Base-by-base conservation (phyloP, 1,284 basidiomycete species). In the Apiotrichum laibachii region DNA sequence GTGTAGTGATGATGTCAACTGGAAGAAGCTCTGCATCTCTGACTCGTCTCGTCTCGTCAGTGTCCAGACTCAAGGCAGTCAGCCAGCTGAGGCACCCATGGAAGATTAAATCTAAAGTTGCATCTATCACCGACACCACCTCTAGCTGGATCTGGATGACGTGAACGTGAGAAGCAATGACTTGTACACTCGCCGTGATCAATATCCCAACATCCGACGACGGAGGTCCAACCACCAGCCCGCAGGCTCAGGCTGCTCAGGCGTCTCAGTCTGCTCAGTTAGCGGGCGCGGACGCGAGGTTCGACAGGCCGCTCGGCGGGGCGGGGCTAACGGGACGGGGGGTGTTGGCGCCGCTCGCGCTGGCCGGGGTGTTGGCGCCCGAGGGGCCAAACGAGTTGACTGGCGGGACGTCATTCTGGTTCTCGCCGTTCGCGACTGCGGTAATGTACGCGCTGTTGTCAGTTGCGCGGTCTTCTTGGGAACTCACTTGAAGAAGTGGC, bases 401-500 rank as follows among this genome's bases (percentile, higher is more conserved):
- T 2, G 69, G 52, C 2, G 71, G 70, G 8, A 76, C 61, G 52
- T 79, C 76, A 33, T 75, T 73, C 51, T 77, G 58, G 15, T 65
- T 53, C 2, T 75, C 77, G 19, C 70, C 76, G 10, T 64, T 61
- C 1, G 60, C 68, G 58, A 79, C 76, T 0, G 73, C 75, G 11
- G 65, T 72, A 53, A 79, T 77, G 61, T 78, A 80, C 6, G 75
- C 77, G 54, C 75, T 77, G 55, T 16, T 3, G 1, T 46, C 60
- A 37, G 35, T 19, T 31, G 44, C 21, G 1, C 13, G 7, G 16
- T 12, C 19, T 2, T 2, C 13, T 5, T 1, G 5, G 10, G 12
- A 34, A 68, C 75, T 56, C 50, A 78, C 72, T 73, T 71, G 61
- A 78, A 71, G 64, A 79, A 79, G 62, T 77, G 73, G 49, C 76